Base-by-base conservation (phyloP, 2,329 filamentous ascomycete species). In the Microdochium paspali region DNA sequence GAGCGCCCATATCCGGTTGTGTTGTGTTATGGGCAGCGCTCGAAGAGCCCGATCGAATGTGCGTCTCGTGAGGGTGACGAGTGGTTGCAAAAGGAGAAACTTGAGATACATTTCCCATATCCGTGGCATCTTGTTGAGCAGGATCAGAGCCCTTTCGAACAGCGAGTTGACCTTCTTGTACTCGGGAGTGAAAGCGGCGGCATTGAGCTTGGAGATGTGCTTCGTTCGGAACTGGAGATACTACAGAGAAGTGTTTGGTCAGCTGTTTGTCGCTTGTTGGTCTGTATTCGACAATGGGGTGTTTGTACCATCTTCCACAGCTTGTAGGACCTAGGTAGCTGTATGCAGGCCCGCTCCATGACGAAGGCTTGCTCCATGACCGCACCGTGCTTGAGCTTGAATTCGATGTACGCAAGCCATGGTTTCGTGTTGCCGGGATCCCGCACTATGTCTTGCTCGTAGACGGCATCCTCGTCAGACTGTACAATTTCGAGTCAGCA, bases 51-150 rank as follows among this genome's bases (percentile, higher is more conserved):
- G 84, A 67, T 98, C 91, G 68, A 98, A 98, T 1, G 88, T 88
- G 54, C 83, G 82, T 50, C 93, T 82, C 24, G 89, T 94, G 49
- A 82, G 76, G 7, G 91, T 96, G 51, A 98, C 82, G 47, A 94
- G 72, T n/a, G 93, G 93, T 64, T 98, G 93, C 60, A 87, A 82
- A 62, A 91, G 81, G 49, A 98, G 74, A 61, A 98, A 97, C 44
- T 79, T 79, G 52, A 98, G 81, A 64, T 96, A 98, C 82, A 97
- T 88, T 64, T 96, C 90, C 94, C 93, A 98, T 62, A 98, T 93
- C 55, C 82, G 80, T 23, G 94, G 93, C 93, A 98, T 98, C 70
- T 98, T 98, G 70, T 98, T 96, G 52, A 98, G 78, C 35, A 98
- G 76, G 49, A 96, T 87, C 46, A 98, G 72, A 3, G 93, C 90